Percentiles rank a stretch among this genome's conserved stretches.
phyloP scores from a whole-genome alignment of 2,329 filamentous ascomycete genomes.

The Penicillium sp. region DNA sequence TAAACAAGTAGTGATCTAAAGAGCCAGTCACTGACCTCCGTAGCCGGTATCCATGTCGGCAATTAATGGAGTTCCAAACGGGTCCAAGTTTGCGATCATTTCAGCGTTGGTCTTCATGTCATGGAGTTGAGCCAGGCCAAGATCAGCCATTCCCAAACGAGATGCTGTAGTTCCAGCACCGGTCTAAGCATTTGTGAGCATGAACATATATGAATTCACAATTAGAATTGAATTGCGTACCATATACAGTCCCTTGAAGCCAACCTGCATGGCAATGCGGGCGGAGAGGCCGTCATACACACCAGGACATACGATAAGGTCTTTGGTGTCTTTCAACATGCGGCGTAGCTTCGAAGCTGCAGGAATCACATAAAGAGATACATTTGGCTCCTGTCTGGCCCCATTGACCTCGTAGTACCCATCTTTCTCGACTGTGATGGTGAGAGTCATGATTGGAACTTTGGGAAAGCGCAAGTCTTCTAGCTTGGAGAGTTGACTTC shows the following conservation, averaged over 20 bases:
- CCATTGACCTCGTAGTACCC: slow-evolving; percentile 36
- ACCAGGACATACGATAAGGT: slow-evolving; percentile 58
- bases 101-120: slow-evolving; percentile 65
- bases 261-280: slow-evolving; percentile 60
- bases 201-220: background rate
- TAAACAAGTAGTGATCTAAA: too few species aligned
- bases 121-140: slow-evolving; percentile 60
- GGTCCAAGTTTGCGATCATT: slow-evolving; percentile 63
- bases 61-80: slow-evolving; percentile 55
- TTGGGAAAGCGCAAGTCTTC: background rate
- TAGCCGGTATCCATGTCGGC: slow-evolving; percentile 58
- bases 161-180: slow-evolving; percentile 63
- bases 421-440: slow-evolving; percentile 35
- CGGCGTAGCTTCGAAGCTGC: slow-evolving; percentile 33
- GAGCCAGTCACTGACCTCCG: slow-evolving; percentile 36
- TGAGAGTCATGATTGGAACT: slow-evolving; percentile 28
- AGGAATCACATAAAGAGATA: slow-evolving; percentile 30
- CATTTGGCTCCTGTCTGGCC: slow-evolving; percentile 27
- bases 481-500: background rate
- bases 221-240: slow-evolving; percentile 39
- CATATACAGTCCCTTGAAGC: slow-evolving; percentile 68
- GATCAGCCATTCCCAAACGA: slow-evolving; percentile 61
- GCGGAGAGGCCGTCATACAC: slow-evolving; percentile 69
- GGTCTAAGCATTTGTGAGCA: slow-evolving; percentile 45
- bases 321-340: slow-evolving; percentile 29